phyloP scores from a whole-genome alignment of 2,329 filamentous ascomycete genomes.

The Ophiostoma populinum region DNA sequence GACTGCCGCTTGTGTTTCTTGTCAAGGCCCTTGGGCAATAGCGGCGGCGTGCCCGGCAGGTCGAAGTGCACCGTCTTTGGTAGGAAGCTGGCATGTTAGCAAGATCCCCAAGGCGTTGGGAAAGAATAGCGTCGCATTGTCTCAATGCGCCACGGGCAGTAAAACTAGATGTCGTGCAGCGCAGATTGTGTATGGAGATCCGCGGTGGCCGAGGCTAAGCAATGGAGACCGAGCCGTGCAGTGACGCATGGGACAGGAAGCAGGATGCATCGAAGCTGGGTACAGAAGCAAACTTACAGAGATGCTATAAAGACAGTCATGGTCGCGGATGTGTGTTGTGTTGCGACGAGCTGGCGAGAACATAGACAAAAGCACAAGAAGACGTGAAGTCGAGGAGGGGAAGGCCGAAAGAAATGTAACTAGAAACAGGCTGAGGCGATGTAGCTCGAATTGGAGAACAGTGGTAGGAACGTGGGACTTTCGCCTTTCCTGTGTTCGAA shows the following conservation, averaged over 20 bases:
- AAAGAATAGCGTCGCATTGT: too few relatives aligned
- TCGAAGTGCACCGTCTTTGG: slow-evolving; percentile 87
- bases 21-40: slow-evolving; percentile 13
- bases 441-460: neutral
- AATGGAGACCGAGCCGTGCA: too few relatives aligned
- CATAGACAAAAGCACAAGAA: neutral
- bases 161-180: too few relatives aligned
- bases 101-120: too few relatives aligned
- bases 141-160: too few relatives aligned
- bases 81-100: slow-evolving; percentile 50
- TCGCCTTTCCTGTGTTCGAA: neutral
- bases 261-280: neutral
- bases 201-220: too few relatives aligned
- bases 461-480: neutral
- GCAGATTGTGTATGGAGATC: too few relatives aligned
- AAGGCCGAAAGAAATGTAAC: neutral
- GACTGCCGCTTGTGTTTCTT: too few relatives aligned
- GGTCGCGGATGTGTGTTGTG: slow-evolving; percentile 1
- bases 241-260: too few relatives aligned
- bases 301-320: slow-evolving; percentile 28
- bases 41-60: slow-evolving; percentile 35
- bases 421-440: neutral
- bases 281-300: slow-evolving; percentile 16
- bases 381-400: neutral
- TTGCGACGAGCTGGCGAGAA: neutral